Evolutionary conservation across 768 basidiomycete species (phyloP).

Genomic region (Pleurotus sapidus): DNA sequence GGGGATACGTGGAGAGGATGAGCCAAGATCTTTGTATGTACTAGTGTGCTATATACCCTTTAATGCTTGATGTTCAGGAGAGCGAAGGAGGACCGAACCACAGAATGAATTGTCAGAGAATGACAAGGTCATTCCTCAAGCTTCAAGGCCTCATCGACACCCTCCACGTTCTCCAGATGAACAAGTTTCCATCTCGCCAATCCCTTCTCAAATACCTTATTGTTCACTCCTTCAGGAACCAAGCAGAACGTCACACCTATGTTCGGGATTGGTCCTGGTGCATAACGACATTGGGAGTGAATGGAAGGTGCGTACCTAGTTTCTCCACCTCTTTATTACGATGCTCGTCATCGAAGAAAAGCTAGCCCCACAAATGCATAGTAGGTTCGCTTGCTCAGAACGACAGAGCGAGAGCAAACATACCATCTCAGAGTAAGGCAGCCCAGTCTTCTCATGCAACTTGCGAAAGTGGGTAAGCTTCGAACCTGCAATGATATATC

Average conservation of each 20-base stretch:
- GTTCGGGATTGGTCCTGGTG: background rate
- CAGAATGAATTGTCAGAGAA: no score
- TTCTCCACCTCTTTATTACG: conserved; percentile 62
- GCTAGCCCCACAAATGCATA: conserved; percentile 23
- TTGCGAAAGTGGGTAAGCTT: conserved; percentile 81
- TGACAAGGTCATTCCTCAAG: no score
- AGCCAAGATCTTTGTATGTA: no score
- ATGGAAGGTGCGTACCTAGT: conserved; percentile 35
- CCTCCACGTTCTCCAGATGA: background rate
- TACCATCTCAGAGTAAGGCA: conserved; percentile 82
- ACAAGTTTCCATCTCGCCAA: conserved; percentile 59
- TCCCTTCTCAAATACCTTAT: conserved; percentile 66
- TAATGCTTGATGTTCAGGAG: no score
- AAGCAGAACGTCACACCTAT: conserved; percentile 80
- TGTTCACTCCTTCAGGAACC: conserved; percentile 60
- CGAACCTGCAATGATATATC: conserved; percentile 50
- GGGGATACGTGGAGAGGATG: no score
- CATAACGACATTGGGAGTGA: background rate
- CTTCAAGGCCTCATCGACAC: no score
- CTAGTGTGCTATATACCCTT: no score
- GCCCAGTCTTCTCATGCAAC: conserved; percentile 68
- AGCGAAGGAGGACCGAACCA: no score
- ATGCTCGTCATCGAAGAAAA: conserved; percentile 73
- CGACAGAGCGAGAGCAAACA: conserved; percentile 2
- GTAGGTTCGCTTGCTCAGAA: no score